These are phyloP conservation scores for Cryptococcus sp. DNA, from an alignment of 1,284 basidiomycete species.

Conservation along the genomic window DNA sequence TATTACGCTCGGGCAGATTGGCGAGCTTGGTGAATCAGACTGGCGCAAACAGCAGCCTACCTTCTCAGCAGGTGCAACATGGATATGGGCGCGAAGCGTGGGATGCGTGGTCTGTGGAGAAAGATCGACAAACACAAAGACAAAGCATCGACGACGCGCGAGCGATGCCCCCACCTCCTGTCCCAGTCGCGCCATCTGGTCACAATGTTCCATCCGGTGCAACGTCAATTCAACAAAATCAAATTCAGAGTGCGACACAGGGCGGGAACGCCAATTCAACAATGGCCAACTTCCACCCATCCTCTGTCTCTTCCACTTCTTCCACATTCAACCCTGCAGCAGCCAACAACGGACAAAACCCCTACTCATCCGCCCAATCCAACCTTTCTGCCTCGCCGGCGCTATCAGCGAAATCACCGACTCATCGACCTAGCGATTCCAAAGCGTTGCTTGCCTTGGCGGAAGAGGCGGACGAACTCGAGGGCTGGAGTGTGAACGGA, in stretches of 20 bases:
- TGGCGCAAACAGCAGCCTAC: constrained; percentile 3
- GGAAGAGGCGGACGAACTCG: constrained; percentile 53
- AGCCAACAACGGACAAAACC: not conserved
- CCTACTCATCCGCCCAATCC: constrained; percentile 21
- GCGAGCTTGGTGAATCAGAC: constrained; percentile 25
- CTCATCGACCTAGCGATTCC: constrained; percentile 40
- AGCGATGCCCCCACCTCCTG: constrained; percentile 14
- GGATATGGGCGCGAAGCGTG: constrained; percentile 39
- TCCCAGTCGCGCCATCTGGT: constrained; percentile 2
- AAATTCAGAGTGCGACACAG: not conserved
- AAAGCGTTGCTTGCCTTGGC: constrained; percentile 53
- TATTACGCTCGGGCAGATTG: constrained; percentile 42
- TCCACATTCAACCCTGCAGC: not conserved
- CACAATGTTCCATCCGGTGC: not conserved
- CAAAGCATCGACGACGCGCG: constrained; percentile 4
- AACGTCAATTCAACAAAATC: not conserved
- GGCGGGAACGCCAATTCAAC: not conserved
- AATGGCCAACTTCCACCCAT: not conserved
- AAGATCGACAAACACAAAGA: constrained; percentile 12
- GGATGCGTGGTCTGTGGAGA: constrained; percentile 33
- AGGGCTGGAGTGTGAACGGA: constrained; percentile 48
- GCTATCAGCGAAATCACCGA: constrained; percentile 37
- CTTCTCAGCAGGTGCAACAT: not conserved
- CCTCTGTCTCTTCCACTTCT: constrained; percentile 1
- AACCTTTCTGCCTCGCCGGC: constrained; percentile 40